Conservation (phyloP, 345 rosid species). For the Camelina neglecta region DNA sequence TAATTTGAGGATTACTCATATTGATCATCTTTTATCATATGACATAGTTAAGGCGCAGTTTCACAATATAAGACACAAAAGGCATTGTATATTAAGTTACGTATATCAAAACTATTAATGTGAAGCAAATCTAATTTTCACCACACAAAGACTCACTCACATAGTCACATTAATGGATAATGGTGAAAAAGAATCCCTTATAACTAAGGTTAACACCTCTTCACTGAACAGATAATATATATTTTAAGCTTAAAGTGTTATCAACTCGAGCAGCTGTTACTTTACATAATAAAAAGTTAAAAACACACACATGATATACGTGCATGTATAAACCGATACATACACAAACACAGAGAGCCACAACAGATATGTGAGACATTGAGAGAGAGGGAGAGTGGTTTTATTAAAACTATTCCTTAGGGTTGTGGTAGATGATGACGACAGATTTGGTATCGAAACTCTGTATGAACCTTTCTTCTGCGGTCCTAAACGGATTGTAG, state of each 20-base stretch:
- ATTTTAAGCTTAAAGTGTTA: too few relatives aligned
- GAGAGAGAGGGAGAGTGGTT: background rate
- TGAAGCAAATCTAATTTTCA: background rate
- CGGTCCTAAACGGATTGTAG: slow-evolving; percentile 43
- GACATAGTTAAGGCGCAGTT: background rate
- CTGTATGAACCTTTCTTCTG: slow-evolving; percentile 28
- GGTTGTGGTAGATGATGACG: slow-evolving; percentile 44
- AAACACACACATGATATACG: slow-evolving; percentile 6
- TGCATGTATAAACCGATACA: slow-evolving; percentile 31
- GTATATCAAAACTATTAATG: slow-evolving; percentile 5
- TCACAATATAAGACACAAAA: background rate
- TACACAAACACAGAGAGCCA: slow-evolving; percentile 17
- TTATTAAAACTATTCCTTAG: slow-evolving; percentile 21
- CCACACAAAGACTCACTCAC: slow-evolving; percentile 16
- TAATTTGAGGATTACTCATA: background rate
- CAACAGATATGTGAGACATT: background rate
- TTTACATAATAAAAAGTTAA: background rate
- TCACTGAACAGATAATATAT: background rate
- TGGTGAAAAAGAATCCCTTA: background rate
- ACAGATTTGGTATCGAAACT: slow-evolving; percentile 40
- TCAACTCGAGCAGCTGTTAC: slow-evolving; percentile 20
- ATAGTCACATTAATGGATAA: slow-evolving; percentile 2
- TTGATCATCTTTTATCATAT: background rate
- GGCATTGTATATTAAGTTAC: background rate
- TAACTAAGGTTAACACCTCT: slow-evolving; percentile 31